Base-by-base conservation (phyloP, 768 basidiomycete species). In the Infundibulicybe gibba region DNA sequence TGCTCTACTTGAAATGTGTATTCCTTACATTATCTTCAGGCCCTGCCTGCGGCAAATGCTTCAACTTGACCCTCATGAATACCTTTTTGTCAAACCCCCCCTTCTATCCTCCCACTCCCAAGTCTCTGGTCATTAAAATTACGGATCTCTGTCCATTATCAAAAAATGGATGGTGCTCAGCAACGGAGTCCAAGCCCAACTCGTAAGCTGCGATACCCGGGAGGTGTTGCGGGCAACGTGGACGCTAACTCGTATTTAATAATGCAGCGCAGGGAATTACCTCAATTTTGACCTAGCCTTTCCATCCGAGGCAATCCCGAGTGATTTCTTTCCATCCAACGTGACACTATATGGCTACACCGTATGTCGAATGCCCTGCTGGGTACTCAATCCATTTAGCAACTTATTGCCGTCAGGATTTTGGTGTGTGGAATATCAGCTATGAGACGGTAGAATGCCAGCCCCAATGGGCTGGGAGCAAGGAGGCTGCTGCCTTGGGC, bases 211-310 rank as follows among this genome's bases (percentile, higher is more conserved):
- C 41, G 51, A 43, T 44, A n/a, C 16, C 20, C 34, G 3, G 3
- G 14, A 47, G n/a, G n/a, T n/a, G n/a, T n/a, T n/a, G n/a, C n/a
- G n/a, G n/a, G 35, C 31, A 20, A 38, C 31, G 41, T 33, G 25
- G 13, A 34, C 39, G 12, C 44, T 16, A 3, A 25, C n/a, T n/a
- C n/a, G n/a, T 40, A 47, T 30, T 11, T 32, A 25, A 30, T 32
- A 38, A 19, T 41, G 32, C 51, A 90, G 87, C 41, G 85, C 77
- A 33, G 87, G 85, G 5, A 70, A 71, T 41, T 80, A 75, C 54
- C 71, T 92, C 48, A 91, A 92, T 58, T 91, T 93, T 61, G 90
- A 93, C 64, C 80, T 92, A 43, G 81, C 86, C 35, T 90, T 73
- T 62, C 90, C 89, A 2, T 90, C 89, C 5, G 51, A 51, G 21